Percentiles rank a stretch among this genome's conserved stretches.
Conservation (phyloP, 768 basidiomycete genomes). For the Pisolithus sp. region DNA sequence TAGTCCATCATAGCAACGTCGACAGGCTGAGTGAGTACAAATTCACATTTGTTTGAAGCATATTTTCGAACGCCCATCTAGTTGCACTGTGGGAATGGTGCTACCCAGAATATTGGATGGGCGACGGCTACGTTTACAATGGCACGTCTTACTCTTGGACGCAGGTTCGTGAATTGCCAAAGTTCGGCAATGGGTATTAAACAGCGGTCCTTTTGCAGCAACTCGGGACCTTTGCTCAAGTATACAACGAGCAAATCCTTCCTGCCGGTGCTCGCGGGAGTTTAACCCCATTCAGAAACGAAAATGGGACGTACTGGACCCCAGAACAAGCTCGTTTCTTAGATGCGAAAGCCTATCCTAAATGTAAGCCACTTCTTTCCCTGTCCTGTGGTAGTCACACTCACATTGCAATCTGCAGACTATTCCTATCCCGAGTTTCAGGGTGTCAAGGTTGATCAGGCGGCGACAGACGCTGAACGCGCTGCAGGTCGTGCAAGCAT, state of each 20-base stretch:
- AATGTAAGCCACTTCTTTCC: slow-evolving; percentile 9
- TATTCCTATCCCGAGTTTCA: slow-evolving; percentile 23
- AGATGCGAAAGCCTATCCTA: slow-evolving; percentile 12
- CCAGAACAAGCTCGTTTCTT: slow-evolving; percentile 20
- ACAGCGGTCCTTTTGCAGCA: slow-evolving; percentile 1
- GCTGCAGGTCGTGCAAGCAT: slow-evolving; percentile 16
- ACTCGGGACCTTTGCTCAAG: slow-evolving; percentile 17
- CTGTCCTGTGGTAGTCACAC: too few relatives aligned
- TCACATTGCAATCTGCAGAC: slow-evolving; percentile 5
- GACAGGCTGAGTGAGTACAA: slow-evolving; percentile 17
- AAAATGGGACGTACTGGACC: slow-evolving; percentile 20
- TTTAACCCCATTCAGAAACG: slow-evolving; percentile 20
- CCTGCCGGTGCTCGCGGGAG: slow-evolving; percentile 13
- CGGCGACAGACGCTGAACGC: slow-evolving; percentile 8
- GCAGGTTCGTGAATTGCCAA: slow-evolving; percentile 8
- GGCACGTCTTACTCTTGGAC: slow-evolving; percentile 15
- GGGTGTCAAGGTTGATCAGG: slow-evolving; percentile 21
- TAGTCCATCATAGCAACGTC: slow-evolving; percentile 21
- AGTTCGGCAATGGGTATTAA: neutral
- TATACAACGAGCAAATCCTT: slow-evolving; percentile 16
- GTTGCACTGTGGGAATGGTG: slow-evolving; percentile 27
- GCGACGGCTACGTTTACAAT: slow-evolving; percentile 12
- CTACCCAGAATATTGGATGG: slow-evolving; percentile 25
- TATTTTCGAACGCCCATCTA: neutral
- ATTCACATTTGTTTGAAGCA: neutral